Evolutionary conservation across 371 early-diverging fungal species (phyloP).

Genomic region (Mortierella sp.): DNA sequence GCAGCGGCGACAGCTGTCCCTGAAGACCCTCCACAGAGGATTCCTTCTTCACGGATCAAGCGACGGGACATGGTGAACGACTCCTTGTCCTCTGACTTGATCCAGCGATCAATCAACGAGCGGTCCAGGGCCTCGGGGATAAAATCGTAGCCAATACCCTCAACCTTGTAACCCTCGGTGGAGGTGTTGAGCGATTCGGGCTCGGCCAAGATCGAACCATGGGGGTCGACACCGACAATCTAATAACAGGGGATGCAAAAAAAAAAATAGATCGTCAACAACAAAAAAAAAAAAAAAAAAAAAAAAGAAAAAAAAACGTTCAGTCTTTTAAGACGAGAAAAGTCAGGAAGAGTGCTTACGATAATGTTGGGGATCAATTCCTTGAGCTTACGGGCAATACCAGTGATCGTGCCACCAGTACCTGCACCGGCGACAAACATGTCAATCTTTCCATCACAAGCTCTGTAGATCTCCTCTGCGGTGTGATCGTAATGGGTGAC

Average conservation of each 20-base stretch:
- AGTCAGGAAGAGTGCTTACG: conserved; percentile 51
- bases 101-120: conserved; percentile 85
- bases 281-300: not conserved
- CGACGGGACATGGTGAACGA: conserved; percentile 92
- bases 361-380: conserved; percentile 85
- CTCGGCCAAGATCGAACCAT: conserved; percentile 89
- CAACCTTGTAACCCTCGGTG: conserved; percentile 72
- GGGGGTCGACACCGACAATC: conserved; percentile 93
- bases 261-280: not conserved
- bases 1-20: conserved; percentile 91
- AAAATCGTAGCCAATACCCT: conserved; percentile 97
- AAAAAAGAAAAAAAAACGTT: not conserved
- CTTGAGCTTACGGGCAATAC: conserved; percentile 89
- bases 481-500: conserved; percentile 92
- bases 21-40: conserved; percentile 93
- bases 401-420: conserved; percentile 95
- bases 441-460: conserved; percentile 89
- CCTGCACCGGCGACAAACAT: conserved; percentile 95
- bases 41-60: conserved; percentile 93
- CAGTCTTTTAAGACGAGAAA: not conserved
- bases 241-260: conserved; percentile 19
- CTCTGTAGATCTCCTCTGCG: conserved; percentile 82
- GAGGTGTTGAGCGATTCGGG: conserved; percentile 81
- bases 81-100: conserved; percentile 91
- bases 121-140: conserved; percentile 90